Percentiles rank a stretch among this genome's conserved stretches.
Evolutionary conservation across 2,329 filamentous ascomycete genomes (phyloP).

Genomic region (Penicillium vulpinum): DNA sequence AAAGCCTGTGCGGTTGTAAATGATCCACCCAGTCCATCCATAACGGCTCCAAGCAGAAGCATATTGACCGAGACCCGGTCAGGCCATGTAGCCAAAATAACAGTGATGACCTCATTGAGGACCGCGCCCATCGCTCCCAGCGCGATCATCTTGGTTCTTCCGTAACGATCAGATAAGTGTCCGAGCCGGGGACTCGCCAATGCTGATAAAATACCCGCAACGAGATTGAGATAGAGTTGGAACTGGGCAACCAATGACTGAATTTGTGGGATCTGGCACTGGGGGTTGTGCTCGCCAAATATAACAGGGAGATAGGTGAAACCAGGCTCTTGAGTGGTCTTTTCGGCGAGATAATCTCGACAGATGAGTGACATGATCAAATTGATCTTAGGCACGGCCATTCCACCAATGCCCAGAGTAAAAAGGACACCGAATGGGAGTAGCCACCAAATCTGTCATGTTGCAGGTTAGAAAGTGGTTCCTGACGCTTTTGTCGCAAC

Average conservation of each 20-base stretch:
- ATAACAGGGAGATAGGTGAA: constrained; percentile 65
- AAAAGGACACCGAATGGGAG: constrained; percentile 77
- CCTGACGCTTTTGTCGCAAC: background rate
- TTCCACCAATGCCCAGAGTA: constrained; percentile 81
- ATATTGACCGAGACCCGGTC: constrained; percentile 72
- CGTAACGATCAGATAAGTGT: constrained; percentile 81
- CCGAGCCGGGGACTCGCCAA: constrained; percentile 81
- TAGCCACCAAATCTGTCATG: constrained; percentile 73
- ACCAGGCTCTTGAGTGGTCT: constrained; percentile 57
- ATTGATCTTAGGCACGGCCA: constrained; percentile 83
- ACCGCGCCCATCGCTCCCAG: constrained; percentile 74
- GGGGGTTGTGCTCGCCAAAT: constrained; percentile 68
- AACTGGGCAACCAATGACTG: constrained; percentile 77
- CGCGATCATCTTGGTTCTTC: constrained; percentile 72
- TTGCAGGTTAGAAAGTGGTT: constrained; percentile 12
- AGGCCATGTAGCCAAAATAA: constrained; percentile 74
- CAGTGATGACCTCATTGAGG: constrained; percentile 71
- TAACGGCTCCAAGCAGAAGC: constrained; percentile 71
- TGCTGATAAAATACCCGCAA: constrained; percentile 75
- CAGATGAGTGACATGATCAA: constrained; percentile 83
- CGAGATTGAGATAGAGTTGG: constrained; percentile 71
- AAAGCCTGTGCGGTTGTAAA: constrained; percentile 81
- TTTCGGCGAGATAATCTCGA: constrained; percentile 74
- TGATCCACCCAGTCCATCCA: constrained; percentile 84
- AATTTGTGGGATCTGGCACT: constrained; percentile 78